phyloP scores from a whole-genome alignment of 2,329 filamentous ascomycete species.

The Cladosporium sp. region DNA sequence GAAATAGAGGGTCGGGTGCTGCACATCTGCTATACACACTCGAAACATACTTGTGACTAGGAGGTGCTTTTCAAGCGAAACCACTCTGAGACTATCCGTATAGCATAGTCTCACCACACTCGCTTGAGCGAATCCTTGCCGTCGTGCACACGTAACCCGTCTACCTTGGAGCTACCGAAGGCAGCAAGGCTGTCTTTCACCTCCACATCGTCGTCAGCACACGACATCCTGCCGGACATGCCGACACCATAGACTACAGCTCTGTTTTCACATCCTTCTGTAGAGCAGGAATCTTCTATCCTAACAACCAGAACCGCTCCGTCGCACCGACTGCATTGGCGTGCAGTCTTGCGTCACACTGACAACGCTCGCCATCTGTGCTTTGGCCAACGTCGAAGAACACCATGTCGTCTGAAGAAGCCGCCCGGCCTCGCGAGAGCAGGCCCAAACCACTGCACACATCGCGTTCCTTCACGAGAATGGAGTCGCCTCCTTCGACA shows the following conservation, averaged over 20 bases:
- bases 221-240: neutral
- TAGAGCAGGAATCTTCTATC: neutral
- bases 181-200: neutral
- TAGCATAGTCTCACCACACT: neutral
- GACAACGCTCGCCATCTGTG: neutral
- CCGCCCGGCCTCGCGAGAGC: conserved; percentile 1
- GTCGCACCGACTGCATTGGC: neutral
- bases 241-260: neutral
- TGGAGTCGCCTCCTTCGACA: conserved; percentile 28
- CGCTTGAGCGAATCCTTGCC: neutral
- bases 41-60: no score
- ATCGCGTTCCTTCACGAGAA: conserved; percentile 48
- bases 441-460: conserved; percentile 36
- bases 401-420: conserved; percentile 6
- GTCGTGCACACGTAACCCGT: neutral
- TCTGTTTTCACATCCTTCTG: neutral
- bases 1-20: neutral
- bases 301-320: no score
- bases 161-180: neutral
- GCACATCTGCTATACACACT: no score
- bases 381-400: conserved; percentile 4
- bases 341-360: neutral
- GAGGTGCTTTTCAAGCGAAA: no score
- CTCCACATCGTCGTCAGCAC: neutral
- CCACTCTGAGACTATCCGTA: neutral